Evolutionary conservation across 2,329 filamentous ascomycete species (phyloP).

Genomic region (Lachnellula hyalina): DNA sequence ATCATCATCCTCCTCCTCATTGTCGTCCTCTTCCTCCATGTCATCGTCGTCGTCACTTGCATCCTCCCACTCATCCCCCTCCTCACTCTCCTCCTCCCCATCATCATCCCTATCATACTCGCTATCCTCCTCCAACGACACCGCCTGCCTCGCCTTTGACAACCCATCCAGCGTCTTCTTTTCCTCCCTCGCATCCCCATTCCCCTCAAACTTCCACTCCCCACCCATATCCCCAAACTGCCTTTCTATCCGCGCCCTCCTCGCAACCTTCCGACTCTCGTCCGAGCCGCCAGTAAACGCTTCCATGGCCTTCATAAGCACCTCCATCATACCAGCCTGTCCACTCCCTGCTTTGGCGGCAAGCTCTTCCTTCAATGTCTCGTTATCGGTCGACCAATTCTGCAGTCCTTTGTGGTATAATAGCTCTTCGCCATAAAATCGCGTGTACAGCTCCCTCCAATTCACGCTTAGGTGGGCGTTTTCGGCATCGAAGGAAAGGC

Average conservation of each 20-base stretch:
- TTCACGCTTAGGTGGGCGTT: conserved; percentile 4
- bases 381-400: background rate
- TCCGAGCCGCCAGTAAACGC: conserved; percentile 1
- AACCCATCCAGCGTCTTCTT: background rate
- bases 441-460: conserved; percentile 9
- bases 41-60: background rate
- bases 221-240: conserved; percentile 3
- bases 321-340: conserved; percentile 2
- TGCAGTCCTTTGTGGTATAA: conserved; percentile 2
- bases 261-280: conserved; percentile 3
- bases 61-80: conserved; percentile 5
- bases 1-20: background rate
- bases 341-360: conserved; percentile 2
- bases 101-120: conserved; percentile 3
- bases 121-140: conserved; percentile 4
- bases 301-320: conserved; percentile 5
- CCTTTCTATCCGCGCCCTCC: conserved; percentile 8
- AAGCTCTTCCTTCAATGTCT: conserved; percentile 2
- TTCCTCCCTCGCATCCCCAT: background rate
- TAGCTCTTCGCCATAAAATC: conserved; percentile 10
- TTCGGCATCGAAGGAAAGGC: conserved; percentile 1
- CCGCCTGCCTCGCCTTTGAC: background rate
- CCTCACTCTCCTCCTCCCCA: background rate
- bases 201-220: conserved; percentile 4
- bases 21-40: background rate